phyloP scores from a whole-genome alignment of 345 rosid species.

The Leavenworthia alabamica region DNA sequence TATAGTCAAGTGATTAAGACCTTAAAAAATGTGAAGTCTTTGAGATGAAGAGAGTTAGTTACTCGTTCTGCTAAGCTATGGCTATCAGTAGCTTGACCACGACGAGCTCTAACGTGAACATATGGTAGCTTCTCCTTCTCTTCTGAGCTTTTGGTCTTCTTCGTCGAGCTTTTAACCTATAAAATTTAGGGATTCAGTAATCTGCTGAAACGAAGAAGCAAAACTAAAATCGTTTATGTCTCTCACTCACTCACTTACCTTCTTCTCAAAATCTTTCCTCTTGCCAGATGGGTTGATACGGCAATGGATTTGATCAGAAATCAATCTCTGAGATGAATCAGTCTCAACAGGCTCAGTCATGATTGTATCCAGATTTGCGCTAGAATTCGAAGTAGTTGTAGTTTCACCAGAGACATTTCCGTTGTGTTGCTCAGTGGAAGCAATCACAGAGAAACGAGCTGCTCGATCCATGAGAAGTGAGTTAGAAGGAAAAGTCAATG shows the following conservation, averaged over 20 bases:
- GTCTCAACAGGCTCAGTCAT: conserved; percentile 38
- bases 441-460: conserved; percentile 33
- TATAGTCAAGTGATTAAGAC: conserved; percentile 19
- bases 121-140: conserved; percentile 57
- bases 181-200: background rate
- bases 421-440: conserved; percentile 27
- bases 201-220: background rate
- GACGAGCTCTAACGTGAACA: conserved; percentile 74
- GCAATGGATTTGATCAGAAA: conserved; percentile 26
- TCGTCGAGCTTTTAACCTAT: conserved; percentile 49
- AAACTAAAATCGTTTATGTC: background rate
- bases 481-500: conserved; percentile 34
- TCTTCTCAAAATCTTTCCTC: conserved; percentile 54
- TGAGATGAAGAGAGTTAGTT: conserved; percentile 21
- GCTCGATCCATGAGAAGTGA: conserved; percentile 29
- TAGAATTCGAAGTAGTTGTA: conserved; percentile 31
- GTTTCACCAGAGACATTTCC: conserved; percentile 28
- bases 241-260: conserved; percentile 44
- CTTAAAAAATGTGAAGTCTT: background rate
- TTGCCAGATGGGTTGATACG: conserved; percentile 28
- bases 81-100: conserved; percentile 77
- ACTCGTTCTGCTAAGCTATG: conserved; percentile 81
- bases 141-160: conserved; percentile 53
- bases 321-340: conserved; percentile 33
- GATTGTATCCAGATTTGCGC: conserved; percentile 35